Evolutionary conservation across 83 land plant genomes (phyloP).

Genomic region (Diphasiastrum complanatum): DNA sequence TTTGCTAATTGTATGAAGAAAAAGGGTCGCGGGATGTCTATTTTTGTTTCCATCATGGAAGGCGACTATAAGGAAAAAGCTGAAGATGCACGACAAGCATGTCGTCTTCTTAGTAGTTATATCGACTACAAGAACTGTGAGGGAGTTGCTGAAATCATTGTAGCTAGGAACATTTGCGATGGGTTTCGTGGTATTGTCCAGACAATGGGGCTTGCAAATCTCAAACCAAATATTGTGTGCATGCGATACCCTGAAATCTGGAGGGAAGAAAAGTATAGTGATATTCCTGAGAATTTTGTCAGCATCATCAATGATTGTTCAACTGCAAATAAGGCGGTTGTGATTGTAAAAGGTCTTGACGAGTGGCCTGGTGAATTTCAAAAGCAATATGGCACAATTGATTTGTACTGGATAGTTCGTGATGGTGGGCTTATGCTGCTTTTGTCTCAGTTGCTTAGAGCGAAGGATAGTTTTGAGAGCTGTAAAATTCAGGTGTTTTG

Average conservation of each 20-base stretch:
- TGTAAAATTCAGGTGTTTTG: conserved; percentile 15
- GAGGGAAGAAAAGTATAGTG: conserved; percentile 11
- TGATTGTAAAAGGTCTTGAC: conserved; percentile 13
- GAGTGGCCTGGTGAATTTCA: conserved; percentile 11
- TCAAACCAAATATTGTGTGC: conserved; percentile 13
- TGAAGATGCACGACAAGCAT: conserved; percentile 13
- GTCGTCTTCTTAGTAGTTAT: conserved; percentile 6
- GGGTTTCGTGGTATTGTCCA: conserved; percentile 12
- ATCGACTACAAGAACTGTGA: conserved; percentile 14
- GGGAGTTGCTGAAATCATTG: conserved; percentile 11
- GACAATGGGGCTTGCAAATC: conserved; percentile 16
- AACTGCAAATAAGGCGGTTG: conserved; percentile 14
- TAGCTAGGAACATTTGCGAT: conserved; percentile 2
- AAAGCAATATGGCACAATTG: conserved; percentile 12
- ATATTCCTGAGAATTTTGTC: background rate
- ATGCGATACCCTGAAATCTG: conserved; percentile 16
- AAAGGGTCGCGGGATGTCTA: conserved; percentile 12
- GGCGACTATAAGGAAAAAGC: conserved; percentile 10
- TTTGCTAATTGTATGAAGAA: conserved; percentile 19
- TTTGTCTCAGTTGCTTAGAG: conserved; percentile 6
- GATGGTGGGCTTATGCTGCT: conserved; percentile 16
- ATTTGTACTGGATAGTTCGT: conserved; percentile 13
- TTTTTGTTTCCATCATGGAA: conserved; percentile 13
- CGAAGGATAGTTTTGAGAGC: conserved; percentile 14
- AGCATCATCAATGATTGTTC: conserved; percentile 15